Percentiles rank a stretch among this genome's conserved stretches.
Evolutionary conservation across 2,329 filamentous ascomycete species (phyloP).

Genomic region (Ilyonectria sp.): DNA sequence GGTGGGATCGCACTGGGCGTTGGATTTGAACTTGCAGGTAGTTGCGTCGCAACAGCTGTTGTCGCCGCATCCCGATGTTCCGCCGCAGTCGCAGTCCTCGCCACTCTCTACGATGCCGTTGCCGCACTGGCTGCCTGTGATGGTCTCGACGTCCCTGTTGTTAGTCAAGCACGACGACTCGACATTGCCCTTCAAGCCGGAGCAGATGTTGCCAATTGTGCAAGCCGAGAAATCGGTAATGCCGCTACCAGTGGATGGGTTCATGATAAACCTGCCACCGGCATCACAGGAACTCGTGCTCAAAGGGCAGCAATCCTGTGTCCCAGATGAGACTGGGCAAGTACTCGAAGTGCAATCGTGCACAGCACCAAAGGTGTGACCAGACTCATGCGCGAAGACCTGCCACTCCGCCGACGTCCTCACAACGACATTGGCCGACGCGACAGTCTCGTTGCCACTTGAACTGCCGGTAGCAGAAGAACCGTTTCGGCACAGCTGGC

Average conservation of each 20-base stretch:
- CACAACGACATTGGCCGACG: conserved; percentile 91
- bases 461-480: conserved; percentile 67
- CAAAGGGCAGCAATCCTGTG: conserved; percentile 84
- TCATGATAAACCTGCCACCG: conserved; percentile 90
- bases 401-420: conserved; percentile 91
- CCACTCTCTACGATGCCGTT: conserved; percentile 97
- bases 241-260: conserved; percentile 83
- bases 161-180: conserved; percentile 84
- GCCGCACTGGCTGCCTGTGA: conserved; percentile 88
- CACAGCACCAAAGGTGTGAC: conserved; percentile 95
- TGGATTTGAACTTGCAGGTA: conserved; percentile 87
- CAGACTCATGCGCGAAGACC: conserved; percentile 93
- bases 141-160: conserved; percentile 86
- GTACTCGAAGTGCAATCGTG: conserved; percentile 86
- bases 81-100: conserved; percentile 97
- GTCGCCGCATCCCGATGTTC: conserved; percentile 76
- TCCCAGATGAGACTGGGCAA: conserved; percentile 74
- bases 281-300: conserved; percentile 80
- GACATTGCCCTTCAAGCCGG: conserved; percentile 84
- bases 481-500: conserved; percentile 81
- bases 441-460: conserved; percentile 78
- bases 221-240: conserved; percentile 90
- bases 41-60: conserved; percentile 88
- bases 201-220: conserved; percentile 94
- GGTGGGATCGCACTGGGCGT: conserved; percentile 82